A percentile compares a stretch with the other conserved stretches of the same genome.
These are phyloP conservation scores for Colletotrichum camelliae DNA, from an alignment of 2,329 filamentous ascomycete genomes.

Conservation along the genomic window DNA sequence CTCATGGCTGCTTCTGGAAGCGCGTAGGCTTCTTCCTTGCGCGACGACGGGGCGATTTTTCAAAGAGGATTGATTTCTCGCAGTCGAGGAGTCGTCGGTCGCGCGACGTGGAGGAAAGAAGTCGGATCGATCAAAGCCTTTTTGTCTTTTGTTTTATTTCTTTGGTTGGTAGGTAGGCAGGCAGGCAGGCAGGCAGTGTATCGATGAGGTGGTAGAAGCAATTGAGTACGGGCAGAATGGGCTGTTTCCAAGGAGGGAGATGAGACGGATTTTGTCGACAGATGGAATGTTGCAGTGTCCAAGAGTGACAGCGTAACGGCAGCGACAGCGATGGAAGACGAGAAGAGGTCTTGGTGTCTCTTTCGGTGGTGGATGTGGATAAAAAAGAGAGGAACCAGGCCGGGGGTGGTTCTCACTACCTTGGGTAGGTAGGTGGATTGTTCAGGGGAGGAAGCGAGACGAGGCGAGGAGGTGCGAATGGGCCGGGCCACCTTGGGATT, in stretches of 20 bases:
- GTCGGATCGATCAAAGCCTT: background rate
- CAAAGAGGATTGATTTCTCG: background rate
- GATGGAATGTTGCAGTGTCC: background rate
- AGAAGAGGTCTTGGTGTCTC: slow-evolving; percentile 5
- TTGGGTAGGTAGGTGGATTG: background rate
- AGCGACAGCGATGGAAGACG: background rate
- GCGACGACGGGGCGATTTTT: slow-evolving; percentile 3
- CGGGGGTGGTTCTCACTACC: background rate
- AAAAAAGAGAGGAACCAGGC: background rate
- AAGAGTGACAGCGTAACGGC: background rate
- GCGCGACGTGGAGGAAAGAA: background rate
- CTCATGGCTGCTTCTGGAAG: slow-evolving; percentile 46
- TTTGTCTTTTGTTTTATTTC: background rate
- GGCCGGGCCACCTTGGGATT: background rate
- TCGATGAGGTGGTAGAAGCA: slow-evolving; percentile 8
- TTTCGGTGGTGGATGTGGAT: background rate
- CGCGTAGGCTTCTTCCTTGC: slow-evolving; percentile 25
- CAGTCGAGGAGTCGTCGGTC: background rate
- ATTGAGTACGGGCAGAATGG: slow-evolving; percentile 21
- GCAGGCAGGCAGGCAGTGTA: background rate
- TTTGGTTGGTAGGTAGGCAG: background rate
- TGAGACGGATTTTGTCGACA: slow-evolving; percentile 6
- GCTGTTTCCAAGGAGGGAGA: background rate
- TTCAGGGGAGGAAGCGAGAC: slow-evolving; percentile 7
- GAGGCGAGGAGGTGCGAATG: background rate